Percentiles rank a stretch among this genome's conserved stretches.
Evolutionary conservation across 306 rosid species (phyloP).

Genomic region (Argentina anserina): DNA sequence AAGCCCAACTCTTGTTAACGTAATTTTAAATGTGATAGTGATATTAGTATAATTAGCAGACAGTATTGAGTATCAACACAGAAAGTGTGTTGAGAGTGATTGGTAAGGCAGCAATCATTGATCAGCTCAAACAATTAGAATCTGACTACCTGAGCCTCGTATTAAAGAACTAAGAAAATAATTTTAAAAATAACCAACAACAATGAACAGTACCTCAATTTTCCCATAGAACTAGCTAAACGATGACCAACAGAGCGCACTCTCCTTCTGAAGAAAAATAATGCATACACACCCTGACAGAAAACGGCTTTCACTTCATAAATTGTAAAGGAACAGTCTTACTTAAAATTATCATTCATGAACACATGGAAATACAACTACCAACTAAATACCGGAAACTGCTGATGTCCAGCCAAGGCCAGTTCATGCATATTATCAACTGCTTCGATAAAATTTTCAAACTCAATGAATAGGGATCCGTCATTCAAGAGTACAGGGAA

Average conservation of each 20-base stretch:
- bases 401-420: slow-evolving; percentile 84
- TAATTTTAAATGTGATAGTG: background rate
- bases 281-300: slow-evolving; percentile 84
- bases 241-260: slow-evolving; percentile 97
- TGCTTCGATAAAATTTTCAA: slow-evolving; percentile 89
- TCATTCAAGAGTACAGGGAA: slow-evolving; percentile 73
- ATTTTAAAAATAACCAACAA: background rate
- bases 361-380: slow-evolving; percentile 11
- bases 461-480: slow-evolving; percentile 69
- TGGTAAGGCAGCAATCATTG: background rate
- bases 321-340: slow-evolving; percentile 6
- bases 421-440: slow-evolving; percentile 82
- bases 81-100: background rate
- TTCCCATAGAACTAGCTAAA: slow-evolving; percentile 85
- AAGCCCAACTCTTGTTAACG: background rate
- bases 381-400: slow-evolving; percentile 70
- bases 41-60: background rate
- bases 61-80: background rate
- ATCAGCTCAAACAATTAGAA: background rate
- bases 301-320: slow-evolving; percentile 22
- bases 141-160: background rate
- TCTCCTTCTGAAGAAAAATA: slow-evolving; percentile 82
- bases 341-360: background rate
- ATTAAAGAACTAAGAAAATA: background rate
- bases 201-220: slow-evolving; percentile 53